Base-by-base conservation (phyloP, 1,284 basidiomycete species). In the Microstroma glucosiphilum region DNA sequence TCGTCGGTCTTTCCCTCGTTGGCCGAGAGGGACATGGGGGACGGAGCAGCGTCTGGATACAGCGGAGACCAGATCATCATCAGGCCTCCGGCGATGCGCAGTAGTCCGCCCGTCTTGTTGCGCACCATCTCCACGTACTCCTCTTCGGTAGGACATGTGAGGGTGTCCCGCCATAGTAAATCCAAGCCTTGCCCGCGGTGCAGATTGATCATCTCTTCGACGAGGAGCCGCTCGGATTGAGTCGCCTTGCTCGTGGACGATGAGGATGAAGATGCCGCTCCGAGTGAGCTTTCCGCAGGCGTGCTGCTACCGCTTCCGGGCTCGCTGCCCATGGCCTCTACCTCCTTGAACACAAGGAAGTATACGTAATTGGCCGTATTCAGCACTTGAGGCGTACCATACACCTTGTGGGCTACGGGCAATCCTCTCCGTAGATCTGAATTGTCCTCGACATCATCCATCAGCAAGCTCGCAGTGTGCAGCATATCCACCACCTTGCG, bases 291-390 rank as follows among this genome's bases (percentile, higher is more conserved):
- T 43, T 56, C 23, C 25, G 43, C 21, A 3, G 40, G 48, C n/a
- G 23, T 9, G 7, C 21, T 15, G 17, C 6, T 15, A 23, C n/a
- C 41, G 1, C 13, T 37, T 2, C 9, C 25, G 26, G 40, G 57
- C 15, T 40, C 30, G 23, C 19, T 69, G 89, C 85, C 79, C 89
- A 91, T 0, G 89, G 91, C 37, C 89, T 71, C 68, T 60, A 79
- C 68, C 51, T 73, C 65, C 25, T 63, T 63, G n/a, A 79, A 69
- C 1, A 73, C 77, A 17, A 73, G 84, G 75, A 97, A 97, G 80
- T 96, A 97, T 49, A 92, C 91, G 71, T 97, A 97, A 79, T 97
- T 97, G 0, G 93, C 94, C 0, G 90, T 88, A 78, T 99, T 99
- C 82, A 98, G 93, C 0, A 94, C 96, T 78, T 97, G 93, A 0